Conservation (phyloP, 768 basidiomycete species). For the Auricularia sp. region DNA sequence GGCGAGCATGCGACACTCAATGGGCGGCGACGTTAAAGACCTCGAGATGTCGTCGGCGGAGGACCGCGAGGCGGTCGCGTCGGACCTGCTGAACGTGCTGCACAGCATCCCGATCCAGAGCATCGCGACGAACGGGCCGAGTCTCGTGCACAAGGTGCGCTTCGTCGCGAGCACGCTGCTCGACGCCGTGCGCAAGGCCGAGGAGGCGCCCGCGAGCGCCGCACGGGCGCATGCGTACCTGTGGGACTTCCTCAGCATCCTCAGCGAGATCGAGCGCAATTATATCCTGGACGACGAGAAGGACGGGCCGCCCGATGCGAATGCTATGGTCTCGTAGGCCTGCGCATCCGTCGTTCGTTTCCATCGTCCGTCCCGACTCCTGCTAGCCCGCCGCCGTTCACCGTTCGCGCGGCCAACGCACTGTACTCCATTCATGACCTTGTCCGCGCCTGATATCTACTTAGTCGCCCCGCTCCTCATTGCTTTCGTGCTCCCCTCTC, state of each 20-base stretch:
- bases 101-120: slow-evolving; percentile 92
- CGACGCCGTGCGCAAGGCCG: slow-evolving; percentile 73
- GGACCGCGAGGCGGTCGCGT: slow-evolving; percentile 75
- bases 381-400: too few relatives aligned
- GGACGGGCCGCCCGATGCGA: slow-evolving; percentile 1
- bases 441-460: too few relatives aligned
- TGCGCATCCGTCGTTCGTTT: too few relatives aligned
- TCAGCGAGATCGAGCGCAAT: slow-evolving; percentile 86
- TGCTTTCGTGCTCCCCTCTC: too few relatives aligned
- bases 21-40: slow-evolving; percentile 43
- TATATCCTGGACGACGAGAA: slow-evolving; percentile 36
- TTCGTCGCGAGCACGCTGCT: slow-evolving; percentile 86
- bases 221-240: slow-evolving; percentile 81
- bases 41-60: slow-evolving; percentile 30
- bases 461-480: too few relatives aligned
- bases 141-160: slow-evolving; percentile 83
- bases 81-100: slow-evolving; percentile 76
- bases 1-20: slow-evolving; percentile 49
- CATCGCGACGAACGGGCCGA: slow-evolving; percentile 81
- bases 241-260: slow-evolving; percentile 86
- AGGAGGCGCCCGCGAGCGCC: slow-evolving; percentile 68
- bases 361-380: too few relatives aligned
- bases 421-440: too few relatives aligned
- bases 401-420: too few relatives aligned
- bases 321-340: too few relatives aligned